A percentile compares a stretch with the other conserved stretches of the same genome.
Conservation (phyloP, 805 yeast species). For the Candida methanosorbosa region DNA sequence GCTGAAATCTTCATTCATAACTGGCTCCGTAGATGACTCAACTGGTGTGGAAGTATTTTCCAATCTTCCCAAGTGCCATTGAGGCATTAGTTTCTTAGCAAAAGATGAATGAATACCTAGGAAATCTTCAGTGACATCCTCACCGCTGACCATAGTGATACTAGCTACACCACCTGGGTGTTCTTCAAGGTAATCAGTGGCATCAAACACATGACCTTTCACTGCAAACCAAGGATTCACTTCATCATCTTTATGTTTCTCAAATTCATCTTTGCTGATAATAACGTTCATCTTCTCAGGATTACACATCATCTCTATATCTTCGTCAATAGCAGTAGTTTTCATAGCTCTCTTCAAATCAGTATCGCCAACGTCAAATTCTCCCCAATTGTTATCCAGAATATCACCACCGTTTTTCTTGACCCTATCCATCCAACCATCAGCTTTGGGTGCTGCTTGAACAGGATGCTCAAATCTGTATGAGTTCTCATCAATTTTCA, state of each 20-base stretch:
- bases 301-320: slow-evolving; percentile 19
- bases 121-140: slow-evolving; percentile 24
- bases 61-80: slow-evolving; percentile 19
- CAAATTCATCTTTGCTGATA: slow-evolving; percentile 12
- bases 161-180: slow-evolving; percentile 24
- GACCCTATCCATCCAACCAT: slow-evolving; percentile 30
- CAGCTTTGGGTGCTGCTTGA: slow-evolving; percentile 14
- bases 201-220: slow-evolving; percentile 27
- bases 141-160: slow-evolving; percentile 18
- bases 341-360: background rate
- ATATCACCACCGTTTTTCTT: slow-evolving; percentile 23
- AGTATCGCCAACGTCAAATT: slow-evolving; percentile 9
- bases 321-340: slow-evolving; percentile 14
- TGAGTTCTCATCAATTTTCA: slow-evolving; percentile 4
- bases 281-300: slow-evolving; percentile 14
- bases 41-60: slow-evolving; percentile 1
- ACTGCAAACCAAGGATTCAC: slow-evolving; percentile 22
- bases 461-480: slow-evolving; percentile 21
- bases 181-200: slow-evolving; percentile 22
- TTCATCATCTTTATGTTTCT: slow-evolving; percentile 8
- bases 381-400: slow-evolving; percentile 24
- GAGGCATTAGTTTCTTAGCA: slow-evolving; percentile 17
- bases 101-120: slow-evolving; percentile 25
- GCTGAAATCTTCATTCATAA: background rate
- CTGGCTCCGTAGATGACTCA: no score